These are phyloP conservation scores for Saccharomycopsis sp. DNA, from an alignment of 805 yeast species.

Conservation along the genomic window DNA sequence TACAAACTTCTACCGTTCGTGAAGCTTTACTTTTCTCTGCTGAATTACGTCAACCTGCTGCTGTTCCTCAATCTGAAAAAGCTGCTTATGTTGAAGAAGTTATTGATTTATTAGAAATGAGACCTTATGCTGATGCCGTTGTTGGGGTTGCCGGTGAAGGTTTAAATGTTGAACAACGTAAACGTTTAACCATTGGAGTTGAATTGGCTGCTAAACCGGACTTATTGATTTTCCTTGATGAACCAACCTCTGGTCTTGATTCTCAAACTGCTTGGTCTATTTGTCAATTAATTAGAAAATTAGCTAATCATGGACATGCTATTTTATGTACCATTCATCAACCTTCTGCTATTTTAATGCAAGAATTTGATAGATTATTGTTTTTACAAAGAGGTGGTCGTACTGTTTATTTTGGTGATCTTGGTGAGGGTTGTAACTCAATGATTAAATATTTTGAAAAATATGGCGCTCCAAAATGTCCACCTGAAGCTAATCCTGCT, in stretches of 20 bases:
- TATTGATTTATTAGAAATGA: conserved; percentile 58
- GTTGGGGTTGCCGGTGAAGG: conserved; percentile 73
- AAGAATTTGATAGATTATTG: conserved; percentile 57
- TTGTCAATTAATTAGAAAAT: conserved; percentile 52
- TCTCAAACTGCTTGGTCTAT: conserved; percentile 62
- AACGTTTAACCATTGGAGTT: conserved; percentile 60
- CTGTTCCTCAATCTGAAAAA: conserved; percentile 48
- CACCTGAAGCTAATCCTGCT: conserved; percentile 55
- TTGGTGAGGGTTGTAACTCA: conserved; percentile 51
- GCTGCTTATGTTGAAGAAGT: conserved; percentile 59
- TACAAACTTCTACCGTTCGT: conserved; percentile 59
- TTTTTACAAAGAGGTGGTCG: conserved; percentile 66
- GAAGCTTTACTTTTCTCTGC: conserved; percentile 70
- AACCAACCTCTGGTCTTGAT: conserved; percentile 67
- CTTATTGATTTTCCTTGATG: conserved; percentile 52
- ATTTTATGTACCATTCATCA: conserved; percentile 71
- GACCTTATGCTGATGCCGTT: conserved; percentile 62
- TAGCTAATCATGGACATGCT: conserved; percentile 65
- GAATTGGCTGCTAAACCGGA: conserved; percentile 64
- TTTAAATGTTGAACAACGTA: conserved; percentile 57
- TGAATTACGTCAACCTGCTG: conserved; percentile 55
- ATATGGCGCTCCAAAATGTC: conserved; percentile 63
- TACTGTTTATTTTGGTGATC: conserved; percentile 76
- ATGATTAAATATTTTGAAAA: conserved; percentile 59
- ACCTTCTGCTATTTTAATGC: conserved; percentile 61